Conservation (phyloP, 164 flowering plant species). For the Buxus sempervirens region DNA sequence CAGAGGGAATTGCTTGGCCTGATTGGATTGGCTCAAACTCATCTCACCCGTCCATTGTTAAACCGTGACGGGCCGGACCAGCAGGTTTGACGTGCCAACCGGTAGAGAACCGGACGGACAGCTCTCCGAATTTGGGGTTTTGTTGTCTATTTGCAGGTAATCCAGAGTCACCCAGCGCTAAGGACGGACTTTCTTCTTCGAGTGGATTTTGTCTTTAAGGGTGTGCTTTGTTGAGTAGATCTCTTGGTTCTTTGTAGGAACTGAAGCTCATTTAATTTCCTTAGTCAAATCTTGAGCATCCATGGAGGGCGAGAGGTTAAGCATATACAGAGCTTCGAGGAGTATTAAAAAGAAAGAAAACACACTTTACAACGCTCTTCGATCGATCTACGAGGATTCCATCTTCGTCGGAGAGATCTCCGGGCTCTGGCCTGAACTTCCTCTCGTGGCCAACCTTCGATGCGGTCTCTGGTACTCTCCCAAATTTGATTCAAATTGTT, state of each 20-base stretch:
- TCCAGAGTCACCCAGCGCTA: too few species aligned
- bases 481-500: slow-evolving; percentile 64
- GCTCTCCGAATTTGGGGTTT: too few species aligned
- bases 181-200: too few species aligned
- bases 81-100: too few species aligned
- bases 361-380: slow-evolving; percentile 69
- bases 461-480: slow-evolving; percentile 93
- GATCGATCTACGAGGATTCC: slow-evolving; percentile 90
- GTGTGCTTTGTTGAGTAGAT: too few species aligned
- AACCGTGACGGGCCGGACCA: too few species aligned
- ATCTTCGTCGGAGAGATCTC: slow-evolving; percentile 80
- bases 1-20: too few species aligned
- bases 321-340: slow-evolving; percentile 77
- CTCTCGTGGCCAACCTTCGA: slow-evolving; percentile 83
- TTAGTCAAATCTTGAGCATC: background rate
- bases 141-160: too few species aligned
- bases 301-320: slow-evolving; percentile 33
- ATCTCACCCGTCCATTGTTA: too few species aligned
- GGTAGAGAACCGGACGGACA: too few species aligned
- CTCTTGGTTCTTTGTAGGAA: background rate
- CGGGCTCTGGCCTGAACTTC: slow-evolving; percentile 77
- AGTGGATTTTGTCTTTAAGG: too few species aligned
- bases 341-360: slow-evolving; percentile 62
- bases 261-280: background rate
- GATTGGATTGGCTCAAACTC: too few species aligned